Evolutionary conservation across 345 rosid genomes (phyloP).

Genomic region (Salix arbutifolia): DNA sequence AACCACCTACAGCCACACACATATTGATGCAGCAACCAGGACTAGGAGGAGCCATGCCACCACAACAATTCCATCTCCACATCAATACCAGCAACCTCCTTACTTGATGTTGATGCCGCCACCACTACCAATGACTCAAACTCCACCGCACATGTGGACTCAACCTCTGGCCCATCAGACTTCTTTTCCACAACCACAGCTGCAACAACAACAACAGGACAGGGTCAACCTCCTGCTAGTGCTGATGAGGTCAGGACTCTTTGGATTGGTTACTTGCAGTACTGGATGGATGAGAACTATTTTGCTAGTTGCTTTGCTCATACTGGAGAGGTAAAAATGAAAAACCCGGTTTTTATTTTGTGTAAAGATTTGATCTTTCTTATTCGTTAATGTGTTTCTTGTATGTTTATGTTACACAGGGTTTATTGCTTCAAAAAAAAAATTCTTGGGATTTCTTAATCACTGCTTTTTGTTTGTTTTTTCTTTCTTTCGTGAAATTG

Average conservation of each 20-base stretch:
- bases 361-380: neutral
- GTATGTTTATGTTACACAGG: neutral
- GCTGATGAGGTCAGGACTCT: slow-evolving; percentile 83
- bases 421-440: neutral
- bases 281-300: slow-evolving; percentile 91
- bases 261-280: slow-evolving; percentile 95
- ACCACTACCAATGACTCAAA: slow-evolving; percentile 24
- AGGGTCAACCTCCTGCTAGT: slow-evolving; percentile 29
- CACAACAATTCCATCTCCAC: slow-evolving; percentile 37
- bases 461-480: neutral
- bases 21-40: slow-evolving; percentile 70
- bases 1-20: neutral
- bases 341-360: neutral
- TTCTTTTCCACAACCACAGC: slow-evolving; percentile 20
- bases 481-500: neutral
- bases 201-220: slow-evolving; percentile 26
- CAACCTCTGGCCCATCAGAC: slow-evolving; percentile 23
- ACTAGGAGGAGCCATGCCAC: slow-evolving; percentile 42
- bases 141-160: slow-evolving; percentile 60
- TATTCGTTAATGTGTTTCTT: neutral
- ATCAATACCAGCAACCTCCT: slow-evolving; percentile 33
- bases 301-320: slow-evolving; percentile 51
- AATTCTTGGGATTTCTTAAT: too few species aligned
- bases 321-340: slow-evolving; percentile 50
- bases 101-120: slow-evolving; percentile 54